A percentile compares a stretch with the other conserved stretches of the same genome.
Evolutionary conservation across 1,139 yeast species (phyloP).

Genomic region (Hyphopichia fennica): DNA sequence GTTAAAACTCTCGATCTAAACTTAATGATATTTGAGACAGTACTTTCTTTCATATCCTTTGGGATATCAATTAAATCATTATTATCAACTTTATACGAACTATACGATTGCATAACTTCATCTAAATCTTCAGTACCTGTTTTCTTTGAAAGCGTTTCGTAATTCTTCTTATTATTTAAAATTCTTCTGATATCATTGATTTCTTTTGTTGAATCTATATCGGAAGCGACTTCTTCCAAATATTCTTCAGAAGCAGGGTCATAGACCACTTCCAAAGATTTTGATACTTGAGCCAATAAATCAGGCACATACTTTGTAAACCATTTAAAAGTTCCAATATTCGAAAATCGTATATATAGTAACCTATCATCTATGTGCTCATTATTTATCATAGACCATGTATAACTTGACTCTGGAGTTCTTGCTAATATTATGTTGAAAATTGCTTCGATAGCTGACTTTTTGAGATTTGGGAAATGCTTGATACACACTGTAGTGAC

Average conservation of each 20-base stretch:
- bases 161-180: conserved; percentile 18
- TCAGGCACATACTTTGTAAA: conserved; percentile 8
- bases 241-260: conserved; percentile 34
- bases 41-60: conserved; percentile 52
- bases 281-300: conserved; percentile 2
- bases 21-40: conserved; percentile 58
- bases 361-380: conserved; percentile 26
- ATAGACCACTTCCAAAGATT: conserved; percentile 7
- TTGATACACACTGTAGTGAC: conserved; percentile 33
- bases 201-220: conserved; percentile 1
- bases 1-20: conserved; percentile 63
- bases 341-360: conserved; percentile 27
- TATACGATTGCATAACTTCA: conserved; percentile 34
- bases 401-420: conserved; percentile 9
- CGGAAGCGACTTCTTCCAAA: conserved; percentile 29
- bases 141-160: conserved; percentile 16
- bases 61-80: conserved; percentile 67
- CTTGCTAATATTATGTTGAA: conserved; percentile 14
- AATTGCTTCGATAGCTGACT: conserved; percentile 28
- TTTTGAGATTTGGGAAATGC: conserved; percentile 33
- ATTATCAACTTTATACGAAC: conserved; percentile 56
- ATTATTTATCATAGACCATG: conserved; percentile 29
- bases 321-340: conserved; percentile 14
- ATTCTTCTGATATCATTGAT: conserved; percentile 15
- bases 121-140: conserved; percentile 38